phyloP scores from a whole-genome alignment of 2,329 filamentous ascomycete genomes.

The Fusarium sp. region DNA sequence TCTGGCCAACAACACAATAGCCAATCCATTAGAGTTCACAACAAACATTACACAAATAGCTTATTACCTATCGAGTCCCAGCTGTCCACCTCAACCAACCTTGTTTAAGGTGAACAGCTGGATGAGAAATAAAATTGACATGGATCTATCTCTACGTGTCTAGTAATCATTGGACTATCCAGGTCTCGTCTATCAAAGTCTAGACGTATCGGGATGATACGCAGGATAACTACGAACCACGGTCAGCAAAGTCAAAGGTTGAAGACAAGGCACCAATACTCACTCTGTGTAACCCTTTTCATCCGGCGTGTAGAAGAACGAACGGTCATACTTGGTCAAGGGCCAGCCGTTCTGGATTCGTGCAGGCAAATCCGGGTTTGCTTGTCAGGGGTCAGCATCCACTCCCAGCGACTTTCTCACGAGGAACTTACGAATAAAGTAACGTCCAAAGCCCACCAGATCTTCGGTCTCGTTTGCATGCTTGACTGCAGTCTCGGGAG shows the following conservation, averaged over 20 bases:
- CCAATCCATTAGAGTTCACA: too few species aligned
- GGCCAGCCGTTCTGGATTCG: conserved; percentile 46
- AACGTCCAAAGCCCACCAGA: conserved; percentile 53
- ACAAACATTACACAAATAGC: too few species aligned
- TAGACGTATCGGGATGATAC: conserved; percentile 27
- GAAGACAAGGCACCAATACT: background rate
- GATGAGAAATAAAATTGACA: background rate
- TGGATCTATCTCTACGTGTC: background rate
- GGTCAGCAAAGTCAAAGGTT: conserved; percentile 7
- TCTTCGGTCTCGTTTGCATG: conserved; percentile 53
- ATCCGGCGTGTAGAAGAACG: conserved; percentile 39
- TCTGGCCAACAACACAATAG: too few species aligned
- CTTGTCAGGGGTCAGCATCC: conserved; percentile 27
- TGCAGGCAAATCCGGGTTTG: conserved; percentile 45
- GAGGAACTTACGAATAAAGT: conserved; percentile 47
- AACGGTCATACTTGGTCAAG: conserved; percentile 41
- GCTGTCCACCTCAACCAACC: too few species aligned
- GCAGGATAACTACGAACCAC: conserved; percentile 25
- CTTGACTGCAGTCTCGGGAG: conserved; percentile 46
- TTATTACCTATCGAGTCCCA: too few species aligned
- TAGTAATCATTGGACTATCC: background rate
- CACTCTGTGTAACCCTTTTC: conserved; percentile 44
- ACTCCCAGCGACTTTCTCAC: background rate
- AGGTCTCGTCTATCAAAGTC: conserved; percentile 22
- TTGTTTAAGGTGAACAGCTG: too few species aligned